Percentiles rank a stretch among this genome's conserved stretches.
Conservation (phyloP, 176 grass and related monocot species). For the Ananas comosus region DNA sequence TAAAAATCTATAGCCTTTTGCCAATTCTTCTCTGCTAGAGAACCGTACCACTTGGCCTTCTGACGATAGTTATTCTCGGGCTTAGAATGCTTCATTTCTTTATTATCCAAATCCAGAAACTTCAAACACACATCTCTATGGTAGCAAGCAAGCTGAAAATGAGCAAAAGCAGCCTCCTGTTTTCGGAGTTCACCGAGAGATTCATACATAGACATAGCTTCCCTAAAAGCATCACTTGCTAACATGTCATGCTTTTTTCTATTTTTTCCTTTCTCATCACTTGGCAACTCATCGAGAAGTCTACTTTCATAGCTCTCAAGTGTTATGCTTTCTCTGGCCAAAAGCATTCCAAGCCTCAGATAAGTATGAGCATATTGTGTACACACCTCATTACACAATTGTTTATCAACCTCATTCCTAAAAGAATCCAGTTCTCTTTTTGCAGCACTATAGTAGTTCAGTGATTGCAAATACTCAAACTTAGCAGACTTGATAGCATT, state of each 20-base stretch:
- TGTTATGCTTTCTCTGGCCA: conserved; percentile 79
- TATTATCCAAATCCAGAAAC: conserved; percentile 64
- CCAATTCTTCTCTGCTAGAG: conserved; percentile 82
- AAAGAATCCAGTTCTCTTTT: conserved; percentile 53
- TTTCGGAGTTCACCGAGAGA: conserved; percentile 62
- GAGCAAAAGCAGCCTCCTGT: conserved; percentile 85
- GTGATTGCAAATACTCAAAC: conserved; percentile 80
- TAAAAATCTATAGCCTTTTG: conserved; percentile 74
- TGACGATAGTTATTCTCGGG: conserved; percentile 63
- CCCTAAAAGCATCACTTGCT: conserved; percentile 81
- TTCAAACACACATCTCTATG: conserved; percentile 79
- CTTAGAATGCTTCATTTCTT: conserved; percentile 60
- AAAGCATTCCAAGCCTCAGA: conserved; percentile 92
- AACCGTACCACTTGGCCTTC: conserved; percentile 83
- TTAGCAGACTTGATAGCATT: conserved; percentile 63
- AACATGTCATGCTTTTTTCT: conserved; percentile 50
- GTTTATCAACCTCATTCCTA: conserved; percentile 44
- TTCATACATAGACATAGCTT: conserved; percentile 86
- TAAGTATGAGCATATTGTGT: conserved; percentile 95
- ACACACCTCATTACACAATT: conserved; percentile 49
- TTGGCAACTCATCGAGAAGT: conserved; percentile 48
- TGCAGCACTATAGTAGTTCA: conserved; percentile 82
- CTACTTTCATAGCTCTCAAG: conserved; percentile 51
- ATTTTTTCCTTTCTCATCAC: conserved; percentile 13
- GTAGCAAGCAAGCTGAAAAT: conserved; percentile 90